These are phyloP conservation scores for Acanthochlamys bracteata DNA, from an alignment of 106 monocot species.

Conservation along the genomic window DNA sequence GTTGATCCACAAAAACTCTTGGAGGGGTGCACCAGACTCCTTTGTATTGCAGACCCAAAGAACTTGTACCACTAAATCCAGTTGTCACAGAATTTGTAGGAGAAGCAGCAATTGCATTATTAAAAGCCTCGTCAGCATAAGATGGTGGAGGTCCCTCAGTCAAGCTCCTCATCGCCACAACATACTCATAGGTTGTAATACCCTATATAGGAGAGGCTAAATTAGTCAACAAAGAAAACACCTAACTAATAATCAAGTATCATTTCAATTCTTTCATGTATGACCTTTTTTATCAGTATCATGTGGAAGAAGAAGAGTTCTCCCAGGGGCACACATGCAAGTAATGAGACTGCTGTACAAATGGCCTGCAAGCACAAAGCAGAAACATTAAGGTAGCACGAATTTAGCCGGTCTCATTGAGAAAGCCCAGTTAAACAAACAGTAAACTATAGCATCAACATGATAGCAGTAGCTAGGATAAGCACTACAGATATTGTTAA, in stretches of 20 bases:
- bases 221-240: not conserved
- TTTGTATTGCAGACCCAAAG: constrained; percentile 78
- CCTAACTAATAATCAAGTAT: constrained; percentile 2
- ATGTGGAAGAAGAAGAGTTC: constrained; percentile 99
- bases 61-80: constrained; percentile 76
- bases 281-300: constrained; percentile 89
- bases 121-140: constrained; percentile 49
- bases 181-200: constrained; percentile 96
- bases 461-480: too few relatives aligned
- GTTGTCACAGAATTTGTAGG: constrained; percentile 84
- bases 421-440: too few relatives aligned
- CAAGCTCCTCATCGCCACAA: constrained; percentile 98
- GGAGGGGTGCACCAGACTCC: constrained; percentile 99
- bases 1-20: constrained; percentile 86
- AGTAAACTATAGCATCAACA: too few relatives aligned
- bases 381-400: too few relatives aligned
- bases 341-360: constrained; percentile 64
- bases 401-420: too few relatives aligned
- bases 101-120: constrained; percentile 62
- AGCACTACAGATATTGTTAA: too few relatives aligned
- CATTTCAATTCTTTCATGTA: not conserved
- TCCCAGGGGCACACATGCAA: constrained; percentile 82
- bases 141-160: constrained; percentile 84
- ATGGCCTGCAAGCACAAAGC: constrained; percentile 42
- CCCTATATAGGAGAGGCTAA: constrained; percentile 32